These are phyloP conservation scores for Prunus campanulata DNA, from an alignment of 306 rosid genomes.

Conservation along the genomic window DNA sequence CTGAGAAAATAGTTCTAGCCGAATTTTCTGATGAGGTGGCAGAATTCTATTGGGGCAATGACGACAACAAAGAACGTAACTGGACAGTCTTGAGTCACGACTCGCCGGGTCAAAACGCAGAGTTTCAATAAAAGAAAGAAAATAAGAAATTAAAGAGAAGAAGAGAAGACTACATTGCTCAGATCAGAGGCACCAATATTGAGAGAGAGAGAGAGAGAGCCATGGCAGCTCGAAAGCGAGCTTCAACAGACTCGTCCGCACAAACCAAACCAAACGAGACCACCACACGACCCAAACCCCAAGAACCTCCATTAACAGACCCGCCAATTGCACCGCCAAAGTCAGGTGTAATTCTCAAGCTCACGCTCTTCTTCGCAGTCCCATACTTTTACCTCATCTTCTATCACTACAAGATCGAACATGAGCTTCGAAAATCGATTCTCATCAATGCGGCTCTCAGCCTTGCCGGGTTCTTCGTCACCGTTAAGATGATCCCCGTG, in stretches of 20 bases:
- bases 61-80: neutral
- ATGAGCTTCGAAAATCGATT: slow-evolving; percentile 57
- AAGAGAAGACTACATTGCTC: neutral
- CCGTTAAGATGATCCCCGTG: slow-evolving; percentile 74
- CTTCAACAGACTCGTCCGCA: slow-evolving; percentile 33
- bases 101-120: neutral
- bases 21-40: neutral
- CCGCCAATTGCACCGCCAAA: slow-evolving; percentile 72
- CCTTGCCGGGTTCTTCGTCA: slow-evolving; percentile 53
- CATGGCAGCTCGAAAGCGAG: slow-evolving; percentile 85
- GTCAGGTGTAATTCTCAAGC: slow-evolving; percentile 56
- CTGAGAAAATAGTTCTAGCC: too few species aligned
- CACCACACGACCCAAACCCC: slow-evolving; percentile 21
- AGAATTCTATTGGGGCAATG: neutral
- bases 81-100: neutral
- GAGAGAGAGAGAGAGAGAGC: neutral
- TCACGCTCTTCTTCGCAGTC: slow-evolving; percentile 43
- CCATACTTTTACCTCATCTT: slow-evolving; percentile 71
- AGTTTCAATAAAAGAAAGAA: neutral
- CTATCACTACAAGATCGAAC: slow-evolving; percentile 56
- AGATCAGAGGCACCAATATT: neutral
- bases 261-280: slow-evolving; percentile 28
- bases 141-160: neutral
- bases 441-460: slow-evolving; percentile 75
- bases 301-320: slow-evolving; percentile 24